Evolutionary conservation across 2,329 filamentous ascomycete genomes (phyloP), one percentile per base, ranked within the genome.

Genomic region (Daldinia eschscholtzii): DNA sequence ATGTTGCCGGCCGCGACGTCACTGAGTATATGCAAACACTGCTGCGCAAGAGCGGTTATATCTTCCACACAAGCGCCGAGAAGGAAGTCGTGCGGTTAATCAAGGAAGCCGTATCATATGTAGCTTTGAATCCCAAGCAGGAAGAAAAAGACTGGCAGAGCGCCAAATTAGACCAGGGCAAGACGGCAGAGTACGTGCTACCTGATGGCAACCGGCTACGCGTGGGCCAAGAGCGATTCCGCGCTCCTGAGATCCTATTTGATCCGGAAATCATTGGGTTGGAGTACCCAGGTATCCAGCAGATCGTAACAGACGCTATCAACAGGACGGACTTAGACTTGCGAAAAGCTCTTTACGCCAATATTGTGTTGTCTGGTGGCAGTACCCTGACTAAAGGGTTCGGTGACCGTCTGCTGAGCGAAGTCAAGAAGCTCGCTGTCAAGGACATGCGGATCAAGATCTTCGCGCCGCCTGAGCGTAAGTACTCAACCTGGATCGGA

Each of bases 381-480:
- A 97, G 94, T 77, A 99, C 96, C 28, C 85, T 99, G 78, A 98
- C 94, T 75, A 98, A 96, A 83, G 96, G 96, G 50, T 99, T 99
- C 79, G 95, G 95, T 64, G 96, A 98, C 81, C 89, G 96, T 58
- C 84, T 99, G 75, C 85, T 99, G 78, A 90, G 93, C 74, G 96
- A 99, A 83, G 92, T 98, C 73, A 96, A 98, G 83, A 88, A 91
- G 79, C 84, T 98, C 76, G 96, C 96, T 10, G 94, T 98, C 75
- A 98, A 98, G 86, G 96, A 99, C 80, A 99, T 98, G 95, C 90
- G 94, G 77, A 98, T 99, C 84, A 97, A 98, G 86, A 99, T 99
- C 79, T 97, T 97, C 83, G 96, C 96, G 61, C 96, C 96, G 62
- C 95, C 96, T 5, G 96, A 99, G 85, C 88, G 96, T 73, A 97